phyloP scores from a whole-genome alignment of 1,284 basidiomycete genomes.

The Fistulina hepatica region DNA sequence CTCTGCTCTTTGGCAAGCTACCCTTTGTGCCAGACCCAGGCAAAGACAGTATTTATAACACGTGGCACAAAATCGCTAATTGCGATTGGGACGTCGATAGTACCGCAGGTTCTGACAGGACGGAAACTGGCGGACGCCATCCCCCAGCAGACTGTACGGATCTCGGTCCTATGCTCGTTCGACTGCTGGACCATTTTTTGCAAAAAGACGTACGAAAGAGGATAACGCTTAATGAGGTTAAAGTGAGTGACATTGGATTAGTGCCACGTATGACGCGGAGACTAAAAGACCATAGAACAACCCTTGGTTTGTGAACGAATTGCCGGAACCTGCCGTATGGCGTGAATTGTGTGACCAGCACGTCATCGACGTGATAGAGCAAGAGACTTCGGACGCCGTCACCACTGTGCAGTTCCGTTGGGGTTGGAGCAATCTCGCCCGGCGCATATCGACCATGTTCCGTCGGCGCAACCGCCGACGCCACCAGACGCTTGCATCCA shows the following conservation, averaged over 20 bases:
- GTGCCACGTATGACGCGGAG: not conserved
- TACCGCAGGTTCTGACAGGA: slow-evolving; percentile 65
- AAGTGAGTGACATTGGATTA: slow-evolving; percentile 43
- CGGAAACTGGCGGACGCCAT: slow-evolving; percentile 52
- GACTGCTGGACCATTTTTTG: slow-evolving; percentile 67
- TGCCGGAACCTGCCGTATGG: slow-evolving; percentile 65
- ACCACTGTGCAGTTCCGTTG: slow-evolving; percentile 45
- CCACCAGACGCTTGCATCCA: slow-evolving; percentile 5
- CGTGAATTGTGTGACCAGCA: slow-evolving; percentile 54
- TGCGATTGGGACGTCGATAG: slow-evolving; percentile 66
- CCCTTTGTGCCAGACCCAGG: slow-evolving; percentile 50
- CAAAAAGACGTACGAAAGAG: slow-evolving; percentile 76
- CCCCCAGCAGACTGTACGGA: slow-evolving; percentile 31
- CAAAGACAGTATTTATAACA: slow-evolving; percentile 78
- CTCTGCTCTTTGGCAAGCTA: slow-evolving; percentile 79
- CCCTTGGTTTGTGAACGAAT: slow-evolving; percentile 78
- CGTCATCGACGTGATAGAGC: slow-evolving; percentile 53
- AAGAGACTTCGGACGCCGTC: slow-evolving; percentile 75
- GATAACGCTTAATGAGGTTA: slow-evolving; percentile 77
- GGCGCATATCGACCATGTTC: slow-evolving; percentile 37
- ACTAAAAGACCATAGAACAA: slow-evolving; percentile 32
- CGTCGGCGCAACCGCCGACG: slow-evolving; percentile 26
- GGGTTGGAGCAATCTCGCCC: slow-evolving; percentile 36
- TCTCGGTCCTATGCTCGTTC: slow-evolving; percentile 48
- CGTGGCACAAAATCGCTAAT: slow-evolving; percentile 50